Evolutionary conservation across 371 early-diverging fungal genomes (phyloP).

Genomic region (Phascolomyces articulosus): DNA sequence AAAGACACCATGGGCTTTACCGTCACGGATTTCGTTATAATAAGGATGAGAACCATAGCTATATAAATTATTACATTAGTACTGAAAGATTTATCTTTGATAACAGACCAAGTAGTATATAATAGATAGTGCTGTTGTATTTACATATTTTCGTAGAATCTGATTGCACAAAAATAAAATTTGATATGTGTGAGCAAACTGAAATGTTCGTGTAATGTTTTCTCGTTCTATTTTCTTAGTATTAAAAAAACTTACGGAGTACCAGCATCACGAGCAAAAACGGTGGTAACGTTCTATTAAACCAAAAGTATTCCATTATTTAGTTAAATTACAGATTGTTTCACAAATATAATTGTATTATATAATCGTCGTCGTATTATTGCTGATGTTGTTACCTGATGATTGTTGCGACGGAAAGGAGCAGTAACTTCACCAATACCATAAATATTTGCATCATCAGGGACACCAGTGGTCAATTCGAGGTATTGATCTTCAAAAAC

Average conservation of each 20-base stretch:
- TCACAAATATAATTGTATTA: neutral
- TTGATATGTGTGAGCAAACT: neutral
- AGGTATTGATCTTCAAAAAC: conserved; percentile 75
- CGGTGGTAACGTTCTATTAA: conserved; percentile 37
- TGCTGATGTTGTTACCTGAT: conserved; percentile 7
- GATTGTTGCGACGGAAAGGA: conserved; percentile 29
- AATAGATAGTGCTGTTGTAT: neutral
- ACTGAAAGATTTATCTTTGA: too few relatives aligned
- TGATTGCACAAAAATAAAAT: conserved; percentile 2
- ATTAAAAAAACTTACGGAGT: conserved; percentile 32
- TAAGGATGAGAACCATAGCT: conserved; percentile 73
- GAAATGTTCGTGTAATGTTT: neutral
- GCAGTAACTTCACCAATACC: conserved; percentile 70
- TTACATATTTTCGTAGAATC: conserved; percentile 51
- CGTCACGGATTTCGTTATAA: conserved; percentile 68
- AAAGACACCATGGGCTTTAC: conserved; percentile 59
- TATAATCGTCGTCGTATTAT: too few relatives aligned
- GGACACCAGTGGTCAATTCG: conserved; percentile 58
- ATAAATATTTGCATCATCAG: conserved; percentile 64
- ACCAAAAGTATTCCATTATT: conserved; percentile 18
- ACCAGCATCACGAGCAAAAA: conserved; percentile 64
- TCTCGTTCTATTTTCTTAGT: neutral
- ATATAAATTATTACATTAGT: too few relatives aligned
- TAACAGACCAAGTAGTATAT: too few relatives aligned
- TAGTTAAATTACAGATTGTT: neutral